Conservation (phyloP, 257 asterid species). For the Solanum piurae region DNA sequence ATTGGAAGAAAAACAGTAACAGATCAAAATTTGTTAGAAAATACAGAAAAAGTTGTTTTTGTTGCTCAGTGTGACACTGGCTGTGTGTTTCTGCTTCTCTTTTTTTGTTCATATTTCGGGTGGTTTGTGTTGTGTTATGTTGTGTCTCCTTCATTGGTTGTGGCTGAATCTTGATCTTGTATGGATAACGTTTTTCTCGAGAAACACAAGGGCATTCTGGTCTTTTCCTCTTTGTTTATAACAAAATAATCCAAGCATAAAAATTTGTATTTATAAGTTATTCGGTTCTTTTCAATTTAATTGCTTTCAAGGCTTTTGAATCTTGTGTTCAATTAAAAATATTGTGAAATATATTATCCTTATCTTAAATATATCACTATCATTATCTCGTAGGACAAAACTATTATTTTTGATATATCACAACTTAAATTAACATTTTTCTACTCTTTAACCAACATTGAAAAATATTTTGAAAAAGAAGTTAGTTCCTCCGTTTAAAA, state of each 20-base stretch:
- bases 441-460: neutral
- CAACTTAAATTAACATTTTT: too few relatives aligned
- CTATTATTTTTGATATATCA: too few relatives aligned
- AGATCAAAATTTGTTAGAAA: conserved; percentile 11
- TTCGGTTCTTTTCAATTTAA: too few relatives aligned
- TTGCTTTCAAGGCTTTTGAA: too few relatives aligned
- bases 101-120: neutral
- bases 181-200: conserved; percentile 30
- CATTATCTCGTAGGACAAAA: neutral
- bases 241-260: neutral
- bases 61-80: neutral
- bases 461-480: neutral
- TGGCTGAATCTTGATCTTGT: conserved; percentile 26
- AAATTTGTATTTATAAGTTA: neutral
- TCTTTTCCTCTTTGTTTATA: neutral
- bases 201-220: conserved; percentile 1
- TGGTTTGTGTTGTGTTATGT: neutral
- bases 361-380: neutral
- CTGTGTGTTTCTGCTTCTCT: neutral
- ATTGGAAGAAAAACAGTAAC: conserved; percentile 14
- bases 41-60: conserved; percentile 9
- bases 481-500: too few relatives aligned
- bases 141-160: neutral
- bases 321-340: too few relatives aligned
- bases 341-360: neutral